Evolutionary conservation across 2,329 filamentous ascomycete genomes (phyloP).

Genomic region (Pezizomycotina sp.): DNA sequence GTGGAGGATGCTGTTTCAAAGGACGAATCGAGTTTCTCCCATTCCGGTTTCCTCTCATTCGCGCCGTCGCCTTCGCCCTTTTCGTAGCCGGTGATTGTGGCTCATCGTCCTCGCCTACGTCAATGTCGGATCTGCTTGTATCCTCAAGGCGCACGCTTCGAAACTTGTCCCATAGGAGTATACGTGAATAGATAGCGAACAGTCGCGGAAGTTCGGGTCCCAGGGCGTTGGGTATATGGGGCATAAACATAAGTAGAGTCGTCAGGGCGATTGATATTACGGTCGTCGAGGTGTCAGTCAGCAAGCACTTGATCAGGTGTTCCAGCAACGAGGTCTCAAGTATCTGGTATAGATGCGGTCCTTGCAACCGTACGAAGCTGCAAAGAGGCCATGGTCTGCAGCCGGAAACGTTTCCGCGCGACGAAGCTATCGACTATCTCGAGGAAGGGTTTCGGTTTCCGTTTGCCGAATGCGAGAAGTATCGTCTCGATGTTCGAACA

Average conservation of each 20-base stretch:
- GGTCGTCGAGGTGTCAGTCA: slow-evolving; percentile 60
- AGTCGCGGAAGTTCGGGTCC: slow-evolving; percentile 52
- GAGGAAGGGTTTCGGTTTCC: slow-evolving; percentile 53
- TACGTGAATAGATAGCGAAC: slow-evolving; percentile 65
- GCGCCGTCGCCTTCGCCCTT: no score
- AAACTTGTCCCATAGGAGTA: slow-evolving; percentile 60
- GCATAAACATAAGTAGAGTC: slow-evolving; percentile 62
- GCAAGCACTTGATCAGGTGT: slow-evolving; percentile 55
- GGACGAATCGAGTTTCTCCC: slow-evolving; percentile 49
- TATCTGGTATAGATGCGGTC: slow-evolving; percentile 62
- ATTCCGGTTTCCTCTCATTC: slow-evolving; percentile 32
- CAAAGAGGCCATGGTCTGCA: slow-evolving; percentile 52
- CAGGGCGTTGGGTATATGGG: slow-evolving; percentile 59
- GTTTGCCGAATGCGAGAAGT: slow-evolving; percentile 44
- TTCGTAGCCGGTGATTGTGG: slow-evolving; percentile 26
- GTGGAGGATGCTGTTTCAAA: slow-evolving; percentile 45
- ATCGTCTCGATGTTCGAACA: slow-evolving; percentile 38
- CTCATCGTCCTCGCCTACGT: slow-evolving; percentile 29
- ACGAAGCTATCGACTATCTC: slow-evolving; percentile 48
- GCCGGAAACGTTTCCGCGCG: slow-evolving; percentile 45
- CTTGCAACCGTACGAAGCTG: slow-evolving; percentile 56
- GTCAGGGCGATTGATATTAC: slow-evolving; percentile 61
- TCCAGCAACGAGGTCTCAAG: slow-evolving; percentile 55
- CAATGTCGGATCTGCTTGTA: slow-evolving; percentile 20
- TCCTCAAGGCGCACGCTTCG: slow-evolving; percentile 24